Conservation (phyloP, 1,139 yeast genomes). For the Taphrina deformans region DNA sequence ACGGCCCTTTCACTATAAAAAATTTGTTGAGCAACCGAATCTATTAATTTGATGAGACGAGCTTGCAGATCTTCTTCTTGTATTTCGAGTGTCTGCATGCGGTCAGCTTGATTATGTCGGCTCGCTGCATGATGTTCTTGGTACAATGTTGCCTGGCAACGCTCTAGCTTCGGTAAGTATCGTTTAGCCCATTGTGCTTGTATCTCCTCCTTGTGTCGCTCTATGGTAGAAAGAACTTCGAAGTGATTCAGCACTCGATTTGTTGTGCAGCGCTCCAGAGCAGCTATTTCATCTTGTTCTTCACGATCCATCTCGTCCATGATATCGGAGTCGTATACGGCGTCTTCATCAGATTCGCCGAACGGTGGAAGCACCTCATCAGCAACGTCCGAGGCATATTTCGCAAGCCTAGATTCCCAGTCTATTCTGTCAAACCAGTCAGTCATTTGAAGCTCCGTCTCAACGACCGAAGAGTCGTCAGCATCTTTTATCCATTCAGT, state of each 20-base stretch:
- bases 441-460: neutral
- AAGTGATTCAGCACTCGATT: neutral
- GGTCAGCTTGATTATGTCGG: neutral
- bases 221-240: neutral
- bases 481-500: neutral
- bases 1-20: neutral
- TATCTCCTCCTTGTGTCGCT: constrained; percentile 1
- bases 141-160: neutral
- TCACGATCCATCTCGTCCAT: constrained; percentile 1
- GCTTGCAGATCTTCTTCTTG: neutral
- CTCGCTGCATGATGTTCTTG: neutral
- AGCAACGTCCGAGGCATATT: neutral
- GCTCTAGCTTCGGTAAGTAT: neutral
- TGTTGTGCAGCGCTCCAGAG: neutral
- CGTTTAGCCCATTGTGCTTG: neutral
- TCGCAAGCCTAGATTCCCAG: neutral
- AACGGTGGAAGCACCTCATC: constrained; percentile 3
- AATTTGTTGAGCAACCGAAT: neutral
- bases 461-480: neutral
- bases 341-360: constrained; percentile 1
- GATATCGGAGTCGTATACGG: neutral
- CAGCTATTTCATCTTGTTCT: neutral
- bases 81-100: neutral
- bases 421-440: constrained; percentile 12
- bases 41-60: neutral